These are phyloP conservation scores for Xylaria arbuscula DNA, from an alignment of 2,329 filamentous ascomycete genomes.

Conservation along the genomic window DNA sequence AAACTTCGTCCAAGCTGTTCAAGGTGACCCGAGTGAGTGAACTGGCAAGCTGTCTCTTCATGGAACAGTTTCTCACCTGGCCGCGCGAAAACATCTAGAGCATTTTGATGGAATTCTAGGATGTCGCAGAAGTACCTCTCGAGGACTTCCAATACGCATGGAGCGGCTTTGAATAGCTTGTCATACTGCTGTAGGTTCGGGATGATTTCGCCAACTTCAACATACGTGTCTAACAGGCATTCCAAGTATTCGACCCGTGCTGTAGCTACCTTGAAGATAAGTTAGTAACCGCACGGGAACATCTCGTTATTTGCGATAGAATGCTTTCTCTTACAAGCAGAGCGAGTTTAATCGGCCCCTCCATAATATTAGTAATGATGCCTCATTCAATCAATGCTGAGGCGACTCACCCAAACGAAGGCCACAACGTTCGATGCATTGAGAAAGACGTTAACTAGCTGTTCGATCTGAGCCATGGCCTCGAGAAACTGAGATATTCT, in stretches of 20 bases:
- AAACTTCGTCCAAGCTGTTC: conserved; percentile 32
- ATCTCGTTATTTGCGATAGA: not conserved
- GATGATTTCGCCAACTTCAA: conserved; percentile 42
- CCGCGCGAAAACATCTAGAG: conserved; percentile 37
- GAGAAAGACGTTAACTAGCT: conserved; percentile 41
- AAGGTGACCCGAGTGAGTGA: not conserved
- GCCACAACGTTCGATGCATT: conserved; percentile 40
- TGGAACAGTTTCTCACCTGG: conserved; percentile 25
- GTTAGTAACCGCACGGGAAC: no score
- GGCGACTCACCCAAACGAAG: conserved; percentile 44
- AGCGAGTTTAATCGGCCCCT: conserved; percentile 35
- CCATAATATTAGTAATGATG: not conserved
- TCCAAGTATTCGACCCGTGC: conserved; percentile 36
- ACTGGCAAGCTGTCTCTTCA: not conserved
- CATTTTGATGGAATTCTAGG: conserved; percentile 40
- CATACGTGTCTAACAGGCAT: conserved; percentile 39
- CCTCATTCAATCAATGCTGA: no score
- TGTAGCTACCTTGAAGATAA: conserved; percentile 22
- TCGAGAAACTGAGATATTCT: conserved; percentile 41
- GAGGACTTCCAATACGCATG: conserved; percentile 32
- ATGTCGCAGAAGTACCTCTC: conserved; percentile 42
- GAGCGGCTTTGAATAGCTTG: conserved; percentile 30
- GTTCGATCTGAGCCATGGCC: conserved; percentile 41
- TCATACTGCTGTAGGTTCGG: conserved; percentile 40
- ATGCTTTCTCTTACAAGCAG: conserved; percentile 28